Evolutionary conservation across 108 stramenopile genomes (phyloP), one percentile per base, ranked within the genome.

Genomic region (Pinguiococcus pyrenoidosus): DNA sequence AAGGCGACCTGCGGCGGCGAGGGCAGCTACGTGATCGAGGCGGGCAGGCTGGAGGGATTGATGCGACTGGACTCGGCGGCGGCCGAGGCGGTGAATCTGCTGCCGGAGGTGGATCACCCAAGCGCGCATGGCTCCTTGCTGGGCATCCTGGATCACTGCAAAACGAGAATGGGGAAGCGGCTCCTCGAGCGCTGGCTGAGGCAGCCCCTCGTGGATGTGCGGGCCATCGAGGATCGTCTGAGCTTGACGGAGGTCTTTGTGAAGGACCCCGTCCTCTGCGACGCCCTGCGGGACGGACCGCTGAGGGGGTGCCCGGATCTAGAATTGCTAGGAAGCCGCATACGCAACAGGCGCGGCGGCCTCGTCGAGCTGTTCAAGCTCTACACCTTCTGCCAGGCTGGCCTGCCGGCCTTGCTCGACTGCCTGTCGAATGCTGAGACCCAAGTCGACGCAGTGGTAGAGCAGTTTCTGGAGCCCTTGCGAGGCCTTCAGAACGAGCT

Each of bases 171-270:
- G 63, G 68, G 71, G 13, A 12, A 24, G 30, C 55, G 64, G 0
- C 37, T 69, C 44, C 54, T 73, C 29, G 51, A 56, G 30, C 59
- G 65, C 18, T 74, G 73, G 73, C 33, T 74, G 16, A 44, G 66
- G 25, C 68, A 68, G 58, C 73, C 73, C 12, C 56, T 72, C 21
- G 18, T 46, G 24, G 54, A 62, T 30, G 7, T 36, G 34, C 18
- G 38, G 42, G 63, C 30, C 27, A 56, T 67, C 34, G 45, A 64
- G 25, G 17, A 20, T 23, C 36, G 66, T 39, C 63, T 53, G 4
- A 47, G 48, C 29, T 22, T 65, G 20, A 63, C 65, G 0, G 55
- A 51, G 29, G 17, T 57, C 23, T 49, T 65, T 18, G 51, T 23
- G 35, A 51, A 48, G 12, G 34, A 51, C 27, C 40, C 34, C 1